These are phyloP conservation scores for Hyphodiscus hymeniophilus DNA, from an alignment of 495 filamentous ascomycete genomes.

Conservation along the genomic window DNA sequence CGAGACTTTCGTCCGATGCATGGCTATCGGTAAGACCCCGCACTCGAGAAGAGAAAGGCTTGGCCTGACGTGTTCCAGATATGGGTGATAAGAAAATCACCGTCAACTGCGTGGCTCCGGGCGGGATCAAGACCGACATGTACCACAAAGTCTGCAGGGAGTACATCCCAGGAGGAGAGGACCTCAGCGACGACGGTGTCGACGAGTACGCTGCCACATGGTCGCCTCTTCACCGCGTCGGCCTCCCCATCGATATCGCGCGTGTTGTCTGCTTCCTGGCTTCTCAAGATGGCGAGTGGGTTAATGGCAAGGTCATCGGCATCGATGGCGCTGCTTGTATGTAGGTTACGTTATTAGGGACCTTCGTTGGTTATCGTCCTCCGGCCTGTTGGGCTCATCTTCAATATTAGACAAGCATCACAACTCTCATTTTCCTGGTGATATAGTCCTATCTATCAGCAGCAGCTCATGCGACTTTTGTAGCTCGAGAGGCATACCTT, in stretches of 20 bases:
- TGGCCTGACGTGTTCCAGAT: constrained; percentile 44
- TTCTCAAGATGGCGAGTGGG: constrained; percentile 51
- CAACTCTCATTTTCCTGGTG: no score
- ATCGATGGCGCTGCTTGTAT: constrained; percentile 21
- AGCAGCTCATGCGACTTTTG: no score
- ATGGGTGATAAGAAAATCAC: constrained; percentile 68
- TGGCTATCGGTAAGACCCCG: constrained; percentile 35
- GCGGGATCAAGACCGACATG: constrained; percentile 80
- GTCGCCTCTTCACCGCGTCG: constrained; percentile 45
- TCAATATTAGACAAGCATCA: no score
- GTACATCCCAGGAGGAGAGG: constrained; percentile 47
- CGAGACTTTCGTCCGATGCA: constrained; percentile 65
- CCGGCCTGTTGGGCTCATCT: no score
- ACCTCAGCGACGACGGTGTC: constrained; percentile 33
- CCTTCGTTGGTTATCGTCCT: no score
- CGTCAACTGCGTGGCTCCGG: constrained; percentile 66
- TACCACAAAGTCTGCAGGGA: constrained; percentile 57
- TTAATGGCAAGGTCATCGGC: constrained; percentile 40
- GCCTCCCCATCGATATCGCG: constrained; percentile 49
- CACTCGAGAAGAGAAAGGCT: not conserved
- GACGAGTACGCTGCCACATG: constrained; percentile 25
- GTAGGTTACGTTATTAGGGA: no score
- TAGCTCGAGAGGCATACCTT: no score
- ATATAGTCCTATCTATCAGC: no score
- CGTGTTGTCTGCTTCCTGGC: constrained; percentile 36